Percentiles rank a stretch among this genome's conserved stretches.
Evolutionary conservation across 192 early-diverging fungal species (phyloP).

Genomic region (Diversispora epigaea): DNA sequence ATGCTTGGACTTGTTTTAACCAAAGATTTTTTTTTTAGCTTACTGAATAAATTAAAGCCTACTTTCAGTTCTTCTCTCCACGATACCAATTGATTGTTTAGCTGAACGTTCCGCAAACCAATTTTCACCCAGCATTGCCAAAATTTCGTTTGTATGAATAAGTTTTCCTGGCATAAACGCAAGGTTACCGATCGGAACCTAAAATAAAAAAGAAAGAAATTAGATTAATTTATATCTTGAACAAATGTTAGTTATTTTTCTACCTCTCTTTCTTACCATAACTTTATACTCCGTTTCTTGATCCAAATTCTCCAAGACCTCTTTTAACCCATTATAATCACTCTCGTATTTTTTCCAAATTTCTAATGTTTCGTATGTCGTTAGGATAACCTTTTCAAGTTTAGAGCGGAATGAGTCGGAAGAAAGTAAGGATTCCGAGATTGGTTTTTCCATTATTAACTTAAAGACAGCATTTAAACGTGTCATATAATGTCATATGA

Average conservation of each 20-base stretch:
- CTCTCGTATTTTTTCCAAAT: conserved; percentile 57
- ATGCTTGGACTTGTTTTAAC: too few species aligned
- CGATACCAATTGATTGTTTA: conserved; percentile 70
- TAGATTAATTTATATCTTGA: background rate
- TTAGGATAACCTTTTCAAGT: conserved; percentile 42
- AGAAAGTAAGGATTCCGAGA: too few species aligned
- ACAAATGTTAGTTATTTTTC: background rate
- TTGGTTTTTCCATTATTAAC: too few species aligned
- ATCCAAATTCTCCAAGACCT: conserved; percentile 46
- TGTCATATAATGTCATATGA: too few species aligned
- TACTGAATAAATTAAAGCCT: conserved; percentile 21
- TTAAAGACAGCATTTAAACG: too few species aligned
- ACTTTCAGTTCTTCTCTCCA: conserved; percentile 69
- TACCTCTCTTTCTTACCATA: conserved; percentile 51
- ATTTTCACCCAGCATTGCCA: conserved; percentile 87
- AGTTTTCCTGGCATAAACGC: conserved; percentile 88
- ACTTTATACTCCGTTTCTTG: conserved; percentile 48
- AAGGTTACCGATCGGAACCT: conserved; percentile 81
- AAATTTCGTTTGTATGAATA: conserved; percentile 90
- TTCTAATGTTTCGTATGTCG: conserved; percentile 40
- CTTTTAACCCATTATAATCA: conserved; percentile 57
- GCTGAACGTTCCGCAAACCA: conserved; percentile 86
- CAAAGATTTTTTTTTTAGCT: background rate
- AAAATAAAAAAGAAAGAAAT: conserved; percentile 9
- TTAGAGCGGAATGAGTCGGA: conserved; percentile 29